Percentiles rank a stretch among this genome's conserved stretches.
Evolutionary conservation across 1,139 yeast species (phyloP).

Genomic region (Taphrina wiesneri): DNA sequence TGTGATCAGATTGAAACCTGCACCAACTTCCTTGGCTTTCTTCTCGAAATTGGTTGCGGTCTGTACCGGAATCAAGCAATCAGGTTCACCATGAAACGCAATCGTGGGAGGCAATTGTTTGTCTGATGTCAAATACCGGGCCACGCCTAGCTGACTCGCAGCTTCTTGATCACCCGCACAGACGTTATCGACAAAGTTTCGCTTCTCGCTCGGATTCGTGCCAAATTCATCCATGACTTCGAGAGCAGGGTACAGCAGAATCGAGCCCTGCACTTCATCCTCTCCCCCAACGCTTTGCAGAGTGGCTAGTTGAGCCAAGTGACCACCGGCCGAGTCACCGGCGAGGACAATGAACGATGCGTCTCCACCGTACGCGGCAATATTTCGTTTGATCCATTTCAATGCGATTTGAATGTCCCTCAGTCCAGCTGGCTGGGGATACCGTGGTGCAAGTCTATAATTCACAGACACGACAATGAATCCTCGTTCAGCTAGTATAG

Average conservation of each 20-base stretch:
- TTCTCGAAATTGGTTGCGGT: background rate
- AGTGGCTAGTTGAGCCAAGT: constrained; percentile 21
- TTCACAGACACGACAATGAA: constrained; percentile 20
- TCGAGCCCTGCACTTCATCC: constrained; percentile 4
- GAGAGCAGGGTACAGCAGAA: constrained; percentile 15
- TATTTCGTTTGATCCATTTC: constrained; percentile 5
- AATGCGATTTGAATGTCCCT: constrained; percentile 15
- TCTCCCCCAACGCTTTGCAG: background rate
- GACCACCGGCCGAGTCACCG: constrained; percentile 34
- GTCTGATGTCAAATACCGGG: background rate
- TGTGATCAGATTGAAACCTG: background rate
- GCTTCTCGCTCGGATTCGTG: background rate
- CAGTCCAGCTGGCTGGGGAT: constrained; percentile 25
- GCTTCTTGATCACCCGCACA: constrained; percentile 13
- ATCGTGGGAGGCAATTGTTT: constrained; percentile 12
- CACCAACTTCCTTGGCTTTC: background rate
- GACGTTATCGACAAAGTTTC: background rate
- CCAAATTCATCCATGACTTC: constrained; percentile 5
- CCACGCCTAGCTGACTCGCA: background rate
- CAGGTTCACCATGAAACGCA: constrained; percentile 14
- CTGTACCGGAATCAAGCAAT: constrained; percentile 4
- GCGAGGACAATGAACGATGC: constrained; percentile 7
- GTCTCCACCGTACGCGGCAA: constrained; percentile 24
- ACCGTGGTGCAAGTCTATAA: constrained; percentile 18
- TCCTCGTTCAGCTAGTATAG: constrained; percentile 17